phyloP scores from a whole-genome alignment of 345 rosid species.

The Zanthoxylum bungeanum region DNA sequence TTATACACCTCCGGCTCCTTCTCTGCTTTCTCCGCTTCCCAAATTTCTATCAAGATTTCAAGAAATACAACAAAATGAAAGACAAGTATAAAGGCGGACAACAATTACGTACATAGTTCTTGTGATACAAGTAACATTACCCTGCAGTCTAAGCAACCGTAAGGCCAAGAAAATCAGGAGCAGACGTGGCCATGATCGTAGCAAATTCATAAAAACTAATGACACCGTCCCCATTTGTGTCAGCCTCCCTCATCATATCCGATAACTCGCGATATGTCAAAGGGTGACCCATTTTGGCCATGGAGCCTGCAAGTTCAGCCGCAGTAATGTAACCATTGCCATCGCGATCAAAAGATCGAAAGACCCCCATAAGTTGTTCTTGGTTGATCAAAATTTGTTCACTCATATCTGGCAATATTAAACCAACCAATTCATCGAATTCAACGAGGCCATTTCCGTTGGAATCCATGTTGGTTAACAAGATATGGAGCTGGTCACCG shows the following conservation, averaged over 20 bases:
- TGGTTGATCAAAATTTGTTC: slow-evolving; percentile 61
- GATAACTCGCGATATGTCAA: slow-evolving; percentile 66
- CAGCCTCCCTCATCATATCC: slow-evolving; percentile 90
- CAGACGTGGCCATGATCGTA: slow-evolving; percentile 71
- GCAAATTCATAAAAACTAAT: slow-evolving; percentile 81
- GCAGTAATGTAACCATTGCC: slow-evolving; percentile 73
- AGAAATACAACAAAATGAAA: background rate
- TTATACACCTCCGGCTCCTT: background rate
- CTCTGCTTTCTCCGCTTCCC: background rate
- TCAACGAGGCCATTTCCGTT: slow-evolving; percentile 81
- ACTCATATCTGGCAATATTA: slow-evolving; percentile 65
- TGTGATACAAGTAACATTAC: background rate
- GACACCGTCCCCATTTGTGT: slow-evolving; percentile 86
- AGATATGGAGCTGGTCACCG: slow-evolving; percentile 65
- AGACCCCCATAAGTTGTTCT: slow-evolving; percentile 59
- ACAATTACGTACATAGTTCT: too few species aligned
- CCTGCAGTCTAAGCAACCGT: slow-evolving; percentile 14
- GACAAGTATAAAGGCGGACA: background rate
- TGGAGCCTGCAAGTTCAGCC: slow-evolving; percentile 70
- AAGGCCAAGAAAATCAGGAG: slow-evolving; percentile 73
- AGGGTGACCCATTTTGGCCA: slow-evolving; percentile 86
- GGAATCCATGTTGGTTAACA: slow-evolving; percentile 64
- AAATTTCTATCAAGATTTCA: background rate
- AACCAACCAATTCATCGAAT: slow-evolving; percentile 71
- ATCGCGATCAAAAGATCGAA: slow-evolving; percentile 62